Percentiles rank a stretch among this genome's conserved stretches.
These are phyloP conservation scores for Fusarium sp. DNA, from an alignment of 2,329 filamentous ascomycete species.

Conservation along the genomic window DNA sequence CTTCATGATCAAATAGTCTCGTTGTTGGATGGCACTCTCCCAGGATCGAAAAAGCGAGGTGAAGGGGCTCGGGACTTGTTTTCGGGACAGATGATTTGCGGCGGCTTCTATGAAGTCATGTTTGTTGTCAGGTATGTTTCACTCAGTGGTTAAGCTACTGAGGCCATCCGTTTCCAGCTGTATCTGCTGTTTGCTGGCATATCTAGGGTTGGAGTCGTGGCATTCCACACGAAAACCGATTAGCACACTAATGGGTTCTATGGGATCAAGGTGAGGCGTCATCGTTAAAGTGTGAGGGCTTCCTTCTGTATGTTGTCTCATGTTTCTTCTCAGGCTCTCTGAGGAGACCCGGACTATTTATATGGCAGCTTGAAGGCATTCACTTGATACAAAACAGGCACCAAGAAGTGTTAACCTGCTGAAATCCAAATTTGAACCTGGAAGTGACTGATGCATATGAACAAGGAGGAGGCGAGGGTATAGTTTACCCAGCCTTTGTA, in stretches of 20 bases:
- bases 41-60: background rate
- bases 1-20: background rate
- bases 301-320: background rate
- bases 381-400: background rate
- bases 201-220: accelerated
- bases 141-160: background rate
- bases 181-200: background rate
- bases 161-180: background rate
- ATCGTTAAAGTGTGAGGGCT: background rate
- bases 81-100: background rate
- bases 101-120: background rate
- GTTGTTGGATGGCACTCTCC: background rate
- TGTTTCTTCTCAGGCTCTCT: background rate
- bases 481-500: background rate
- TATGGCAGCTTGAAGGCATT: background rate
- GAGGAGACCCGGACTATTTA: background rate
- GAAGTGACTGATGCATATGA: too few species aligned
- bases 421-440: background rate
- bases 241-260: background rate
- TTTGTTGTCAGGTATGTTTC: background rate
- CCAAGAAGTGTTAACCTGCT: background rate
- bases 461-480: too few species aligned
- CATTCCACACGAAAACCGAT: background rate
- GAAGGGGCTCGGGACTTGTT: background rate
- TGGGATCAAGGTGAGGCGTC: accelerated